Evolutionary conservation across 371 early-diverging fungal species (phyloP).

Genomic region (Syncephalastrum sp.): DNA sequence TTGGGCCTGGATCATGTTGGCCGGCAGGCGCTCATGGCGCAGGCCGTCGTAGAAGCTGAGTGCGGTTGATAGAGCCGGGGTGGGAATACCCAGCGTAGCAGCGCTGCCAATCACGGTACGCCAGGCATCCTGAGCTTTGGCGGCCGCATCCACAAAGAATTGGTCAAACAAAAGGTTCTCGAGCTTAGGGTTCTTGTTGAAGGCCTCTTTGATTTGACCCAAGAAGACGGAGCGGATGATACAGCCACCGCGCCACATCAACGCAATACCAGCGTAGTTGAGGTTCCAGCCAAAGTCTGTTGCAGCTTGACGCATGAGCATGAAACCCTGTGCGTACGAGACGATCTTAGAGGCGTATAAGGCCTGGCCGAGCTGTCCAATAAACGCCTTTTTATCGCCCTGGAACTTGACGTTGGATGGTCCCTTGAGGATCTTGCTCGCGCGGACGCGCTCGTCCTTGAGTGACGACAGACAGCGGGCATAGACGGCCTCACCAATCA

Average conservation of each 20-base stretch:
- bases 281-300: conserved; percentile 92
- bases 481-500: conserved; percentile 98
- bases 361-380: conserved; percentile 89
- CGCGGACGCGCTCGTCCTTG: conserved; percentile 92
- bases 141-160: conserved; percentile 91
- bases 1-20: conserved; percentile 97
- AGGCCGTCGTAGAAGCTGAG: conserved; percentile 97
- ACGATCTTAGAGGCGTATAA: conserved; percentile 97
- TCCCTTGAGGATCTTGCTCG: conserved; percentile 83
- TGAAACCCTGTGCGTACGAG: conserved; percentile 99
- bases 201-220: conserved; percentile 94
- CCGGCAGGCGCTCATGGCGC: conserved; percentile 86
- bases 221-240: conserved; percentile 96
- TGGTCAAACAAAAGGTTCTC: conserved; percentile 89
- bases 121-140: conserved; percentile 85
- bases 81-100: conserved; percentile 84
- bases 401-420: conserved; percentile 63
- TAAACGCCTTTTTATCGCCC: conserved; percentile 82
- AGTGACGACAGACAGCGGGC: conserved; percentile 94
- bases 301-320: conserved; percentile 96
- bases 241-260: conserved; percentile 99
- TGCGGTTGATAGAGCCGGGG: conserved; percentile 92
- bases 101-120: conserved; percentile 87
- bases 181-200: conserved; percentile 80
- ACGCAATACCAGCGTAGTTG: conserved; percentile 93